Evolutionary conservation across 306 rosid species (phyloP).

Genomic region (Vicia villosa): DNA sequence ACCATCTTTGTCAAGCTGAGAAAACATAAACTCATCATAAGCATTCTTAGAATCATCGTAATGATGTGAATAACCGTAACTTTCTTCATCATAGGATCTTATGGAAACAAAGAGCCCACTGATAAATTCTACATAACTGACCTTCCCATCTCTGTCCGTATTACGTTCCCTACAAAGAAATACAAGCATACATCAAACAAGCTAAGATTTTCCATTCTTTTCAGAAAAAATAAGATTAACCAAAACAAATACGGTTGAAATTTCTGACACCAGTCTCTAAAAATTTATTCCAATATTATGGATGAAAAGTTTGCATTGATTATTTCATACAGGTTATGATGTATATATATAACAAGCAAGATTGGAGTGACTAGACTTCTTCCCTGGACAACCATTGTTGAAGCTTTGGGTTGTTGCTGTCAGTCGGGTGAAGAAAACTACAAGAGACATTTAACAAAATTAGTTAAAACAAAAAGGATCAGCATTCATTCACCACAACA

Average conservation of each 20-base stretch:
- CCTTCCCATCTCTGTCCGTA: conserved; percentile 80
- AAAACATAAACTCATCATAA: no score
- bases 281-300: no score
- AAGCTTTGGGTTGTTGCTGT: conserved; percentile 76
- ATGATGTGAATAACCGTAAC: conserved; percentile 57
- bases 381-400: conserved; percentile 81
- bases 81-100: conserved; percentile 76
- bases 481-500: background rate
- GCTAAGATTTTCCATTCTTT: no score
- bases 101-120: conserved; percentile 93
- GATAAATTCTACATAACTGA: conserved; percentile 82
- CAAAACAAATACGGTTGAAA: no score
- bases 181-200: no score
- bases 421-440: conserved; percentile 93
- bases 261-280: no score
- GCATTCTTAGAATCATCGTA: conserved; percentile 54
- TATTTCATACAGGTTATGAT: no score
- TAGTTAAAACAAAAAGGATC: conserved; percentile 13
- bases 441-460: conserved; percentile 10
- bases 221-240: no score
- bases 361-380: conserved; percentile 68
- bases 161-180: conserved; percentile 68
- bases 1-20: no score
- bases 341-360: background rate
- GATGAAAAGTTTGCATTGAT: no score